Conservation (phyloP, 2,329 filamentous ascomycete genomes). For the Colletotrichum godetiae region DNA sequence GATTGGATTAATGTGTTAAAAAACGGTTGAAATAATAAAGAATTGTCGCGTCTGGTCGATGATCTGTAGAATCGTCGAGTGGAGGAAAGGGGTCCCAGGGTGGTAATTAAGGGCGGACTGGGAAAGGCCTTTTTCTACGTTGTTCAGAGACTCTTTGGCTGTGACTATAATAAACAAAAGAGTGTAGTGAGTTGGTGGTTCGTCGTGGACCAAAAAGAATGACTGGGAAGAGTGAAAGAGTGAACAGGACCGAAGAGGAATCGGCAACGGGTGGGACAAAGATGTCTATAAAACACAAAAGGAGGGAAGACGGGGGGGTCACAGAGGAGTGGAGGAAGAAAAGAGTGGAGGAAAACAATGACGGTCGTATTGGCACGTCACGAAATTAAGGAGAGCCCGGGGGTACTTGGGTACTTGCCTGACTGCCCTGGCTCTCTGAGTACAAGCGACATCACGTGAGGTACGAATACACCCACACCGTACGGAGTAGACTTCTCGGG, state of each 20-base stretch:
- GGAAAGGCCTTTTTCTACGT: neutral
- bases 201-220: conserved; percentile 33
- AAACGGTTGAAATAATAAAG: neutral
- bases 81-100: conserved; percentile 1
- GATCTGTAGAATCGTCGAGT: conserved; percentile 2
- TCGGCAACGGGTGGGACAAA: conserved; percentile 28
- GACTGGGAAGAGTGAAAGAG: conserved; percentile 17
- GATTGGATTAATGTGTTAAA: neutral
- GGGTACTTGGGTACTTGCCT: neutral
- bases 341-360: conserved; percentile 30
- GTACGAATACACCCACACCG: too few relatives aligned
- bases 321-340: neutral
- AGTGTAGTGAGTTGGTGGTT: conserved; percentile 18
- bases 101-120: neutral
- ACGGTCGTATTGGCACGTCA: conserved; percentile 29
- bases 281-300: conserved; percentile 8
- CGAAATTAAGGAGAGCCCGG: conserved; percentile 33
- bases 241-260: neutral
- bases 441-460: neutral
- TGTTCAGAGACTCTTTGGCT: conserved; percentile 18
- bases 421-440: too few relatives aligned
- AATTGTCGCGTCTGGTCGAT: neutral
- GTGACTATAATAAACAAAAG: conserved; percentile 28
- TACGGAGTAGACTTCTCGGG: too few relatives aligned
- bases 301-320: neutral